A percentile compares a stretch with the other conserved stretches of the same genome.
These are phyloP conservation scores for Phytophthora crassamura DNA, from an alignment of 352 stramenopile species.

Conservation along the genomic window DNA sequence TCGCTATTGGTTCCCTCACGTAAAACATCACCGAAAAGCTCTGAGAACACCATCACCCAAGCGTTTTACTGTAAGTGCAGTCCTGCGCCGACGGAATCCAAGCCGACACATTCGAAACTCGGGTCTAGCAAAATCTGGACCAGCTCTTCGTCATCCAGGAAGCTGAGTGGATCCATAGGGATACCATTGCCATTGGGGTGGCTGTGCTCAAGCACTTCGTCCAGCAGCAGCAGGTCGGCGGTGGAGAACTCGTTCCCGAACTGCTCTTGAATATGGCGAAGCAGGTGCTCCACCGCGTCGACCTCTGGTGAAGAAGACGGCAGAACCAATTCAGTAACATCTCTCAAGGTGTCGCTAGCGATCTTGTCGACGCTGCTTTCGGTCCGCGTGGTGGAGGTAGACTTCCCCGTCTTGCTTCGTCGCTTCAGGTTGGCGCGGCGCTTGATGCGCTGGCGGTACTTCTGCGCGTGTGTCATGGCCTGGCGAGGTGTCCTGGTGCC, in stretches of 20 bases:
- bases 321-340: not conserved
- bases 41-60: no score
- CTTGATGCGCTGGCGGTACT: slow-evolving; percentile 25
- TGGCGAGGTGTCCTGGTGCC: slow-evolving; percentile 34
- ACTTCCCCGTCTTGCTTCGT: not conserved
- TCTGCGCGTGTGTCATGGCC: slow-evolving; percentile 31
- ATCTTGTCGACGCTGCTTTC: not conserved
- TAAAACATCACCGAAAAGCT: no score
- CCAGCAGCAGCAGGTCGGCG: slow-evolving; percentile 6
- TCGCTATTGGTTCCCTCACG: no score
- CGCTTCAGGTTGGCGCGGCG: not conserved
- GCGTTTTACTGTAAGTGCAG: no score
- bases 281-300: not conserved
- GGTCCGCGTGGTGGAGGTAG: not conserved
- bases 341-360: not conserved
- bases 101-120: no score
- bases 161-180: not conserved
- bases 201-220: slow-evolving; percentile 15
- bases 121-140: slow-evolving; percentile 8
- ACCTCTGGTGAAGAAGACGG: not conserved
- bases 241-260: not conserved
- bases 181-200: not conserved
- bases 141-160: slow-evolving; percentile 8
- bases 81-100: no score
- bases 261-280: not conserved